A percentile compares a stretch with the other conserved stretches of the same genome.
These are phyloP conservation scores for Calcarisporium arbuscula DNA, from an alignment of 2,329 filamentous ascomycete genomes.

Conservation along the genomic window DNA sequence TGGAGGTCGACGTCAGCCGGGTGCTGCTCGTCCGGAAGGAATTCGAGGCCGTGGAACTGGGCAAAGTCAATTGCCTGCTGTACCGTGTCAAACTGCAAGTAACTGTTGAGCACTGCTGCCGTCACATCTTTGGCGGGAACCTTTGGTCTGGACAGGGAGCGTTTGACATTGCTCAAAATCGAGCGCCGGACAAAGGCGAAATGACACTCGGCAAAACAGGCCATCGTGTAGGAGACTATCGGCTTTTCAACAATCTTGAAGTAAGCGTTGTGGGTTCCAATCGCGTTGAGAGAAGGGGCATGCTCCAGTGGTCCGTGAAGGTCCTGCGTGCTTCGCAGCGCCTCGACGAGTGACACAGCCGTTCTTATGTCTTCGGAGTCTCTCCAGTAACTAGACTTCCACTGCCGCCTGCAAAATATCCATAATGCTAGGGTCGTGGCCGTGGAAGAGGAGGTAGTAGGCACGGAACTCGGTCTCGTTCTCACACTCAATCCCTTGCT, in stretches of 20 bases:
- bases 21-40: conserved; percentile 30
- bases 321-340: conserved; percentile 51
- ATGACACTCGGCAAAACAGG: conserved; percentile 62
- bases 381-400: conserved; percentile 49
- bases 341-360: conserved; percentile 53
- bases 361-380: conserved; percentile 54
- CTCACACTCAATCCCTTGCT: conserved; percentile 49
- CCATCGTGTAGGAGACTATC: conserved; percentile 61
- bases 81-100: conserved; percentile 61
- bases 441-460: conserved; percentile 59
- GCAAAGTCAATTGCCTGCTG: conserved; percentile 61
- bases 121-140: conserved; percentile 56
- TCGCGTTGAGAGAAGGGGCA: conserved; percentile 40
- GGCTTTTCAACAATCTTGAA: conserved; percentile 54
- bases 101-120: conserved; percentile 46
- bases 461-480: conserved; percentile 62
- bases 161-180: conserved; percentile 49
- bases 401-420: conserved; percentile 48
- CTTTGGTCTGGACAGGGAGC: conserved; percentile 49
- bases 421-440: conserved; percentile 49
- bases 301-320: conserved; percentile 52
- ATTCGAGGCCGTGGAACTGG: conserved; percentile 49
- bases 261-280: conserved; percentile 46
- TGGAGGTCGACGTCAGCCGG: conserved; percentile 28
- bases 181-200: conserved; percentile 55